Evolutionary conservation across 345 rosid genomes (phyloP).

Genomic region (Eucalyptus pauciflora): DNA sequence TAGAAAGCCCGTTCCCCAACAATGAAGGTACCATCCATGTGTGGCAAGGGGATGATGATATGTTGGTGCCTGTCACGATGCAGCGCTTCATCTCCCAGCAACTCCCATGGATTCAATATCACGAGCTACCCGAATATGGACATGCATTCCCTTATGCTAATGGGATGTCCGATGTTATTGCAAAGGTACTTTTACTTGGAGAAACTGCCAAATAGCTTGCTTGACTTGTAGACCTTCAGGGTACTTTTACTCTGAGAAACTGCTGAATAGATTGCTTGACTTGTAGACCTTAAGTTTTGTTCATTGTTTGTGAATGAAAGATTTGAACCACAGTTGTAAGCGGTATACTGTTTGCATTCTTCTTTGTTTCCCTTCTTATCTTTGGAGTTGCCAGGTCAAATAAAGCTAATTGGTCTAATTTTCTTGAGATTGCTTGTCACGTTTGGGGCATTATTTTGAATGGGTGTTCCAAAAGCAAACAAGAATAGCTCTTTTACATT

Average conservation of each 20-base stretch:
- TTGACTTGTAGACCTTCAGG: neutral
- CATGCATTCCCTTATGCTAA: neutral
- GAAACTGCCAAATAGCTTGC: neutral
- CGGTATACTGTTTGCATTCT: neutral
- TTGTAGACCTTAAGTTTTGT: neutral
- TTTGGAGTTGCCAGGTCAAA: neutral
- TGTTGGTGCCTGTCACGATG: neutral
- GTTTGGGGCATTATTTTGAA: neutral
- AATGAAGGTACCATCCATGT: conserved; percentile 5
- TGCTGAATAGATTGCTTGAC: neutral
- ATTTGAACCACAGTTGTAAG: neutral
- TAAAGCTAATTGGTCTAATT: neutral
- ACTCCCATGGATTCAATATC: conserved; percentile 8
- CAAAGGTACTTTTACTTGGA: conserved; percentile 1
- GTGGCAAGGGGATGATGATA: conserved; percentile 10
- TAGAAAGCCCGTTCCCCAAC: conserved; percentile 2
- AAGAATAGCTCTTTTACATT: neutral
- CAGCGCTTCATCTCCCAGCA: conserved; percentile 2
- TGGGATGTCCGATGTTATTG: conserved; percentile 3
- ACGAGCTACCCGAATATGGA: conserved; percentile 1
- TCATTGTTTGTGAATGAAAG: neutral
- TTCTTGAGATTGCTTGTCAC: neutral
- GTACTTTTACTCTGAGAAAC: conserved; percentile 3
- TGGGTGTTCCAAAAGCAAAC: neutral
- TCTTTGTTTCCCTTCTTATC: neutral